Evolutionary conservation across 768 basidiomycete genomes (phyloP), one percentile per base, ranked within the genome.

Genomic region (Lyophyllum shimeji): DNA sequence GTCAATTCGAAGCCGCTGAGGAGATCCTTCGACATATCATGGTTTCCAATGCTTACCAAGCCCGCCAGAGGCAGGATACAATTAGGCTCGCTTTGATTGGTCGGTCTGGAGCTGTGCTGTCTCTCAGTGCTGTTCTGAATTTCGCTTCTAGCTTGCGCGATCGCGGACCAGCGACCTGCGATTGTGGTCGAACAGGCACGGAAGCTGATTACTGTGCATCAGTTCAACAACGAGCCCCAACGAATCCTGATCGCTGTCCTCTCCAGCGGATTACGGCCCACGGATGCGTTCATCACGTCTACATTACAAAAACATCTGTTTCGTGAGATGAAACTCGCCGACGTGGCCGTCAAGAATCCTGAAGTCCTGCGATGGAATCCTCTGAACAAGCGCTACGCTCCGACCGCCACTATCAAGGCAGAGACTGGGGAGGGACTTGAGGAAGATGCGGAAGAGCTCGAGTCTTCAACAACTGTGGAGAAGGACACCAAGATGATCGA

Each of bases 161-260:
- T 90, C 34, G 68, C 77, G 1, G 81, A 77, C 4, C 74, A 82
- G 48, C 79, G 83, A 11, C 82, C 81, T 63, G 63, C 74, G 20
- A 72, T 78, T 9, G 82, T 90, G 15, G 82, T 92, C 15, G 88
- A 92, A 57, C 88, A 92, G 64, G 81, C 81, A 29, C 84, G 93
- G 23, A 89, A 89, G 59, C 72, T 98, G 29, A 84, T 90, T 54
- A 85, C 81, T 29, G 71, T 74, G 0, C 77, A 93, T 64, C 93
- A 96, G 65, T 94, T 91, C 75, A 88, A 94, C 65, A 90, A 93
- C 51, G 93, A 95, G 40, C 88, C 93, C 0, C 72, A 90, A 12
- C 85, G 93, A 6, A 79, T 98, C 46, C 78, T 96, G 20, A 66
- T 88, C 3, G 87, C 89, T 0, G 82, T 82, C 0, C 79, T 97